Evolutionary conservation across 805 yeast genomes (phyloP), one percentile per base, ranked within the genome.

Genomic region (Sungouiella blattae): DNA sequence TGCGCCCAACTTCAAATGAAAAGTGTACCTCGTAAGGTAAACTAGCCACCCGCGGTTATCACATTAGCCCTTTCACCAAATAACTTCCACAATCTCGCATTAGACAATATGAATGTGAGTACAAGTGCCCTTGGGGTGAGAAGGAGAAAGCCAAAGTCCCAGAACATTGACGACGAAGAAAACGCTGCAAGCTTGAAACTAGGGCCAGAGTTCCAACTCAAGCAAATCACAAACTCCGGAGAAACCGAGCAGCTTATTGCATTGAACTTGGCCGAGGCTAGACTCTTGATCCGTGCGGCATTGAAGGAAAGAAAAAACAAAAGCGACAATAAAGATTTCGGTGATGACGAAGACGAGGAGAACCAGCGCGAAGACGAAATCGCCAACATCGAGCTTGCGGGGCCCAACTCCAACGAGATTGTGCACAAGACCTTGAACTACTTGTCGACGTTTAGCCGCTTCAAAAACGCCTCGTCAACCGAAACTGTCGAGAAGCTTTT

Each of bases 381-480:
- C 28, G 58, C 71, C 32, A 67, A 68, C 49, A 64, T 66, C 52
- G 71, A 67, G 42, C 60, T 67, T 46, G 84, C 85, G 6, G 73
- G 73, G 18, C 86, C 87, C 17, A 85, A 82, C 47, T 85, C 88
- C 30, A 85, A 82, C 57, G 91, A 88, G 57, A 93, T 89, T 36
- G 71, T 93, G 60, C 87, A 91, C 57, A 91, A 93, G 60, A 87
- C 98, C 1, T 75, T 91, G 57, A 93, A 87, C 57, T 87, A 87
- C 56, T 69, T 93, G 41, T 73, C 91, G 1, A 78, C 77, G 32
- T 93, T 93, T 64, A 81, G 96, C 3, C 73, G 98, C 49, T 93
- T 91, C 62, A 82, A 87, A 63, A 95, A 88, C 58, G 83, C 87
- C 26, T 89, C 89, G 43, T 87, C 97, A 0, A 89, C 93, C 22